Percentiles rank a stretch among this genome's conserved stretches.
These are phyloP conservation scores for Fusarium sp. DNA, from an alignment of 2,329 filamentous ascomycete species.

Conservation along the genomic window DNA sequence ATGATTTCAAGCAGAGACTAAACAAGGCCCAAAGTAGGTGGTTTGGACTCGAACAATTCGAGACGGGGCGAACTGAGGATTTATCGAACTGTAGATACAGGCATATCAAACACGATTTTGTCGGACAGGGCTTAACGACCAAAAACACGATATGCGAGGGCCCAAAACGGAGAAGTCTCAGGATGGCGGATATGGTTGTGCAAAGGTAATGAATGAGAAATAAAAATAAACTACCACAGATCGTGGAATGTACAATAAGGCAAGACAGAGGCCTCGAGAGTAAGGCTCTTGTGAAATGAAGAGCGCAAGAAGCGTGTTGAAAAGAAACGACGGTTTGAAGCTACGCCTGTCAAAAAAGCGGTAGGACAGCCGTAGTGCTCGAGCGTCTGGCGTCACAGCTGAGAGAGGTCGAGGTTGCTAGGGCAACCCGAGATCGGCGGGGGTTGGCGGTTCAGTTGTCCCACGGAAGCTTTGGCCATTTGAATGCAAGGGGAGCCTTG, in stretches of 20 bases:
- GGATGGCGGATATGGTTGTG: conserved; percentile 4
- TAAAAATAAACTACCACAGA: conserved; percentile 17
- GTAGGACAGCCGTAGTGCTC: conserved; percentile 35
- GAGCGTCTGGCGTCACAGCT: conserved; percentile 27
- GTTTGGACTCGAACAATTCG: conserved; percentile 23
- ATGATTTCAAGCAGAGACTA: conserved; percentile 11
- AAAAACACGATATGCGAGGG: conserved; percentile 14
- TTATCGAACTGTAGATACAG: conserved; percentile 30
- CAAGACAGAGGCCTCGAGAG: conserved; percentile 26
- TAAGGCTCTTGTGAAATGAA: conserved; percentile 12
- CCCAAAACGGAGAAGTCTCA: conserved; percentile 5
- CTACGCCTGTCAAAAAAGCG: conserved; percentile 37
- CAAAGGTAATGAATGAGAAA: conserved; percentile 4
- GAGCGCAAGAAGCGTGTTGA: conserved; percentile 26
- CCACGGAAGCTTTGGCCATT: conserved; percentile 20
- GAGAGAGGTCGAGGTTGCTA: conserved; percentile 12
- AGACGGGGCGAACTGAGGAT: conserved; percentile 11
- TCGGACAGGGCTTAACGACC: conserved; percentile 22
- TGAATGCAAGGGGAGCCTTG: conserved; percentile 1
- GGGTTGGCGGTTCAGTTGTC: conserved; percentile 22
- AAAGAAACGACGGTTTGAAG: conserved; percentile 29
- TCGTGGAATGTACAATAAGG: neutral
- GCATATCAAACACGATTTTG: conserved; percentile 36
- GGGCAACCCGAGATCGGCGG: conserved; percentile 25
- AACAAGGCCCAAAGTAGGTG: conserved; percentile 8